phyloP scores from a whole-genome alignment of 495 filamentous ascomycete genomes.

The Parachaetomium inaequale region DNA sequence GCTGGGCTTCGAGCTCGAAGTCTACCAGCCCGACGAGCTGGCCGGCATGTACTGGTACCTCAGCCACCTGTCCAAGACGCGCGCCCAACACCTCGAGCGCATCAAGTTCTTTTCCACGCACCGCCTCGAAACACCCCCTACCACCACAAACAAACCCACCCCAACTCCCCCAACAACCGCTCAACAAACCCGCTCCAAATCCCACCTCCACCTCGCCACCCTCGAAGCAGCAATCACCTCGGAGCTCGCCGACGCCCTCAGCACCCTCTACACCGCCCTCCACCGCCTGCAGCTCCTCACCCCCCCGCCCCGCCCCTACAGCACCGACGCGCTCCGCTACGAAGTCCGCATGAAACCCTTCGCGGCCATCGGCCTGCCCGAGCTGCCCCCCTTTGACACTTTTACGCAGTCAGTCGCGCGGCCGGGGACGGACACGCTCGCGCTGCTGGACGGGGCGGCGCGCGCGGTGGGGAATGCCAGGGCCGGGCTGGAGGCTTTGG shows the following conservation, averaged over 20 bases:
- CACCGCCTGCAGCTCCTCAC: slow-evolving; percentile 57
- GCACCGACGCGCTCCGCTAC: slow-evolving; percentile 67
- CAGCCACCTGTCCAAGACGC: slow-evolving; percentile 52
- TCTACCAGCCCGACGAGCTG: slow-evolving; percentile 84
- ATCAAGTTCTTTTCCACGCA: slow-evolving; percentile 59
- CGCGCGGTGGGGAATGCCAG: slow-evolving; percentile 58
- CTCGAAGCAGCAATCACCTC: slow-evolving; percentile 66
- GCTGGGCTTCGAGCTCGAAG: slow-evolving; percentile 90
- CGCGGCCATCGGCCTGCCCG: slow-evolving; percentile 61
- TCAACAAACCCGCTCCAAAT: slow-evolving; percentile 47
- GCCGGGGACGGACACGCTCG: slow-evolving; percentile 33
- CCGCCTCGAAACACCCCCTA: slow-evolving; percentile 26
- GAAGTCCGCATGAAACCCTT: slow-evolving; percentile 91
- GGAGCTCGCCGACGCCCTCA: slow-evolving; percentile 67
- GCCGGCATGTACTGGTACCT: slow-evolving; percentile 88
- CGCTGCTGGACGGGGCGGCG: slow-evolving; percentile 58
- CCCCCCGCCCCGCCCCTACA: slow-evolving; percentile 61
- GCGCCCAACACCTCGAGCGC: slow-evolving; percentile 62
- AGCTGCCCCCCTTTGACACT: slow-evolving; percentile 63
- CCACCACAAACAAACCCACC: slow-evolving; percentile 19
- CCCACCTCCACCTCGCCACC: slow-evolving; percentile 56
- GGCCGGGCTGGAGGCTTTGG: slow-evolving; percentile 61
- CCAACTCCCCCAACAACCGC: slow-evolving; percentile 27
- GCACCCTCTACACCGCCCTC: slow-evolving; percentile 63
- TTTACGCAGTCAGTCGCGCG: slow-evolving; percentile 46